phyloP scores from a whole-genome alignment of 73 alveolate genomes.

The Paramecium sonneborni region DNA sequence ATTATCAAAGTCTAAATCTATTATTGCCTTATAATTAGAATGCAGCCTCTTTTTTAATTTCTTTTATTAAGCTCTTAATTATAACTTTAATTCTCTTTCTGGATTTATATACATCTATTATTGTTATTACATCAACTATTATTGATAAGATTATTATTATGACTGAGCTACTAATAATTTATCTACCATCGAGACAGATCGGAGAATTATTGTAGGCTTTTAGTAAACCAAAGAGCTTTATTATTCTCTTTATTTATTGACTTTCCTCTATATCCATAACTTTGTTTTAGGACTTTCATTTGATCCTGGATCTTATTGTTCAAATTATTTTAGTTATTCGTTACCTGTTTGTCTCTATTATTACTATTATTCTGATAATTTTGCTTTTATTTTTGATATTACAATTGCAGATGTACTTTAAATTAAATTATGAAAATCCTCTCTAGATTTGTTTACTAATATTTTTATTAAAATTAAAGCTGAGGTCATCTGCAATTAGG shows the following conservation, averaged over 20 bases:
- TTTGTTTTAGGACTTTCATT: constrained; percentile 12
- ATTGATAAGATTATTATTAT: neutral
- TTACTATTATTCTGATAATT: neutral
- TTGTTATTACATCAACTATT: neutral
- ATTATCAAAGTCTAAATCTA: constrained; percentile 12
- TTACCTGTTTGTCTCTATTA: neutral
- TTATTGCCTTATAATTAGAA: neutral
- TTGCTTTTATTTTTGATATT: neutral
- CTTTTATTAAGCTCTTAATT: constrained; percentile 1
- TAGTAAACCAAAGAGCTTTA: neutral
- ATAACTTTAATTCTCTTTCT: constrained; percentile 25
- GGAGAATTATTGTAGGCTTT: neutral
- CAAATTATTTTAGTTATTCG: neutral
- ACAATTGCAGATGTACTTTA: neutral
- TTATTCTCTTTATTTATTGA: neutral
- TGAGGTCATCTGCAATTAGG: neutral
- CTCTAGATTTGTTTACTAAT: constrained; percentile 13
- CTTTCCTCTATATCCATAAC: neutral
- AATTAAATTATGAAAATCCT: neutral
- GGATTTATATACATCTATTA: neutral
- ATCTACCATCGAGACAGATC: constrained; percentile 7
- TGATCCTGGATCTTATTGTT: neutral
- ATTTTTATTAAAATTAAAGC: constrained; percentile 5
- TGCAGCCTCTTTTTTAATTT: neutral
- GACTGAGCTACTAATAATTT: neutral